Conservation (phyloP, 164 flowering plant genomes). For the Pachysandra terminalis region DNA sequence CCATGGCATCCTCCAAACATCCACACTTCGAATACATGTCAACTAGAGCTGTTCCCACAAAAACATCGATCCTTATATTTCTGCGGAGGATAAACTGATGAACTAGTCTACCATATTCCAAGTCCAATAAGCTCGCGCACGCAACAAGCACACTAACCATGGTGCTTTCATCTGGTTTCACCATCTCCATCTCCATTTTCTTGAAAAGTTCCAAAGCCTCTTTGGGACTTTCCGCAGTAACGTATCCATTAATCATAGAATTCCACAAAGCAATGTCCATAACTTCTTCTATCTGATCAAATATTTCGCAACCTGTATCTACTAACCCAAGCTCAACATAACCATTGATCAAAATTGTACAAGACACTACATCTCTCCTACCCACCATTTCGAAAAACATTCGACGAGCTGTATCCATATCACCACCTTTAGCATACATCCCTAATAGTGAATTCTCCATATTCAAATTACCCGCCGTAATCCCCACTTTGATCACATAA, state of each 20-base stretch:
- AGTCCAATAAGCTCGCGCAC: constrained; percentile 22
- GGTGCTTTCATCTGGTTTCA: constrained; percentile 25
- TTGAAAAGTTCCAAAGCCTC: constrained; percentile 26
- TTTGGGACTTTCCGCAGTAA: constrained; percentile 16
- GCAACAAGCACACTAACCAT: constrained; percentile 26
- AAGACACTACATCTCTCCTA: constrained; percentile 17
- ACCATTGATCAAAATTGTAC: constrained; percentile 30
- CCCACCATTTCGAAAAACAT: constrained; percentile 23
- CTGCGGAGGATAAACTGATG: constrained; percentile 17
- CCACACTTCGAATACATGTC: constrained; percentile 40
- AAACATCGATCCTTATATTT: constrained; percentile 18
- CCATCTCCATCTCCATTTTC: constrained; percentile 18
- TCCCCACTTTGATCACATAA: constrained; percentile 16
- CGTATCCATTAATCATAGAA: constrained; percentile 28
- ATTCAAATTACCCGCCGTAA: constrained; percentile 6
- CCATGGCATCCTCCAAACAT: constrained; percentile 22
- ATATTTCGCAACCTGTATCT: constrained; percentile 25
- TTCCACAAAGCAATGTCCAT: constrained; percentile 31
- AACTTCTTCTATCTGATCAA: constrained; percentile 20
- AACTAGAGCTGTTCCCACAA: constrained; percentile 29
- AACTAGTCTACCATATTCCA: constrained; percentile 23
- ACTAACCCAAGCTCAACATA: constrained; percentile 23
- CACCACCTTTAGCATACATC: constrained; percentile 21
- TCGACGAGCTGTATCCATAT: constrained; percentile 16
- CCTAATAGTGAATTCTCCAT: constrained; percentile 24